phyloP scores from a whole-genome alignment of 2,329 filamentous ascomycete species.

The Fusarium sp. region DNA sequence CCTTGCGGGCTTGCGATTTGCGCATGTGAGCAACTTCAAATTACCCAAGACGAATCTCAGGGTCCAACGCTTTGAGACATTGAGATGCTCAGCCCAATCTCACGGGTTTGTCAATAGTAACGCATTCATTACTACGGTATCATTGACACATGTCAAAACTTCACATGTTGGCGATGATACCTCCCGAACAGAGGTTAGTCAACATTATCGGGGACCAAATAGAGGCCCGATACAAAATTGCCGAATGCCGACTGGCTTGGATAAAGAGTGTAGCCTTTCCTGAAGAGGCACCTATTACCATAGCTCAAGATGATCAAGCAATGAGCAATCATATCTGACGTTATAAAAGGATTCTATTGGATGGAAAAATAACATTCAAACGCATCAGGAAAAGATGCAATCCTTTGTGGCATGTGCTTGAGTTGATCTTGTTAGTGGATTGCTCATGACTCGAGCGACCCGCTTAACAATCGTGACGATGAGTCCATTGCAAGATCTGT shows the following conservation, averaged over 20 bases:
- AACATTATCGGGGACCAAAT: constrained; percentile 13
- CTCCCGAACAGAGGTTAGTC: no score
- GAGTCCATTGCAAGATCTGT: neutral
- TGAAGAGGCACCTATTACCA: constrained; percentile 9
- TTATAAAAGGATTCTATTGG: constrained; percentile 27
- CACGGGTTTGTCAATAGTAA: neutral
- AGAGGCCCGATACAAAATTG: constrained; percentile 12
- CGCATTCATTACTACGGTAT: neutral
- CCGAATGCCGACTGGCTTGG: constrained; percentile 36
- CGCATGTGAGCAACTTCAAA: no score
- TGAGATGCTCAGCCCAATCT: neutral
- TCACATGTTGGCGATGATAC: constrained; percentile 15
- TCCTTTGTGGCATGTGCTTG: constrained; percentile 18
- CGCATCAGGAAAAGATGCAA: constrained; percentile 28
- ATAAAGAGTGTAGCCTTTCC: constrained; percentile 12
- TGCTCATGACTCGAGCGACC: constrained; percentile 31
- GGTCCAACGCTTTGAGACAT: neutral
- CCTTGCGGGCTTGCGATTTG: neutral
- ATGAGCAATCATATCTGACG: constrained; percentile 21
- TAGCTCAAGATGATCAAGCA: constrained; percentile 22
- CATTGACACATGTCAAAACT: constrained; percentile 7
- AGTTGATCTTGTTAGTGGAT: constrained; percentile 33
- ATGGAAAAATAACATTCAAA: constrained; percentile 28
- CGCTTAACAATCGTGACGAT: constrained; percentile 30
- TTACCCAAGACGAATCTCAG: neutral